A percentile compares a stretch with the other conserved stretches of the same genome.
Conservation (phyloP, 805 yeast genomes). For the Sugiyamaella mastotermitis region DNA sequence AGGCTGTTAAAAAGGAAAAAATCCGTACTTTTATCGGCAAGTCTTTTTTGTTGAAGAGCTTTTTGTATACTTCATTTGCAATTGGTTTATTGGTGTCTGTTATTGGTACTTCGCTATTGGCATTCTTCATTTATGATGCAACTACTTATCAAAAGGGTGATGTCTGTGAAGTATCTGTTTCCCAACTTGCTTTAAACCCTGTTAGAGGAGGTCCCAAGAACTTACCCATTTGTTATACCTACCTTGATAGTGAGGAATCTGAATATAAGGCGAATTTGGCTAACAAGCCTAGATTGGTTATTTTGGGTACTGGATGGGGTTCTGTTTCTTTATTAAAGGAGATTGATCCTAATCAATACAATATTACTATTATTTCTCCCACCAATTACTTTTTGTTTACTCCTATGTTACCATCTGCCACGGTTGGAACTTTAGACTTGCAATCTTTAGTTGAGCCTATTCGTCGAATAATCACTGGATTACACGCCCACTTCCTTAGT, state of each 20-base stretch:
- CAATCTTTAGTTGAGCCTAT: slow-evolving; percentile 61
- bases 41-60: slow-evolving; percentile 1
- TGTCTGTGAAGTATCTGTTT: slow-evolving; percentile 37
- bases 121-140: slow-evolving; percentile 58
- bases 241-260: slow-evolving; percentile 52
- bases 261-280: slow-evolving; percentile 24
- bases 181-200: slow-evolving; percentile 49
- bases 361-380: slow-evolving; percentile 62
- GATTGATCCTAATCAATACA: slow-evolving; percentile 49
- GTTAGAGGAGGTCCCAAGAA: slow-evolving; percentile 65
- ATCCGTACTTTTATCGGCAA: not conserved
- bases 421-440: slow-evolving; percentile 63
- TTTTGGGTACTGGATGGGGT: slow-evolving; percentile 71
- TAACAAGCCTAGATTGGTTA: slow-evolving; percentile 51
- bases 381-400: slow-evolving; percentile 65
- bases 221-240: slow-evolving; percentile 51
- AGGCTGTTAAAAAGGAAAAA: too few relatives aligned
- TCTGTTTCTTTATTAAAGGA: slow-evolving; percentile 52
- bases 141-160: slow-evolving; percentile 45
- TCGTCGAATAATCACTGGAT: slow-evolving; percentile 46
- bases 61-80: slow-evolving; percentile 15
- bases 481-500: slow-evolving; percentile 57
- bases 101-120: slow-evolving; percentile 28
- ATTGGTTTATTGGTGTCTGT: slow-evolving; percentile 17
- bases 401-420: slow-evolving; percentile 63